A percentile compares a stretch with the other conserved stretches of the same genome.
Conservation (phyloP, 805 yeast species). For the Ogataea paradorogensis region DNA sequence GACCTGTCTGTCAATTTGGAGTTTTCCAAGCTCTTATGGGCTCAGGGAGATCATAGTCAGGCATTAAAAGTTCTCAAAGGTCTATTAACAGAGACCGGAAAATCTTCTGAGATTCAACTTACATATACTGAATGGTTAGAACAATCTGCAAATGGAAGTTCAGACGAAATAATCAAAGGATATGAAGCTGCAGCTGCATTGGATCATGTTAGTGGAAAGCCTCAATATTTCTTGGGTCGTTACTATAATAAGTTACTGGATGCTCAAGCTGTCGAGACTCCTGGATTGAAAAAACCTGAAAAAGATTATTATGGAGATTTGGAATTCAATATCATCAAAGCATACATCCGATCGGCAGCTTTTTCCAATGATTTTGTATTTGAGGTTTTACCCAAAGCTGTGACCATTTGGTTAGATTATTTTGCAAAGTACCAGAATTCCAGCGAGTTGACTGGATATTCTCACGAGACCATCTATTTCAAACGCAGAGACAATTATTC, state of each 20-base stretch:
- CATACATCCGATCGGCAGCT: slow-evolving; percentile 57
- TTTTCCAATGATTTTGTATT: slow-evolving; percentile 64
- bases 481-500: slow-evolving; percentile 39
- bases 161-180: slow-evolving; percentile 66
- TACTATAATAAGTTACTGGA: slow-evolving; percentile 78
- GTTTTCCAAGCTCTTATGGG: slow-evolving; percentile 82
- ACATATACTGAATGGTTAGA: slow-evolving; percentile 89
- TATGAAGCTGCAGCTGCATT: slow-evolving; percentile 57
- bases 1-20: slow-evolving; percentile 55
- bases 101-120: slow-evolving; percentile 48
- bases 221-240: slow-evolving; percentile 75
- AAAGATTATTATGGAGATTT: slow-evolving; percentile 45
- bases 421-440: slow-evolving; percentile 38
- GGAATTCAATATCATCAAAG: slow-evolving; percentile 52
- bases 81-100: slow-evolving; percentile 23
- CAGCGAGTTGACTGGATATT: slow-evolving; percentile 25
- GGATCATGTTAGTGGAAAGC: slow-evolving; percentile 60
- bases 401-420: slow-evolving; percentile 89
- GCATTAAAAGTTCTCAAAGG: slow-evolving; percentile 67
- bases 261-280: slow-evolving; percentile 41
- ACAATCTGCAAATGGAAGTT: slow-evolving; percentile 75
- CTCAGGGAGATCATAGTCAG: slow-evolving; percentile 79
- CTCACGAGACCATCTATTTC: slow-evolving; percentile 24
- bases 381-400: slow-evolving; percentile 86
- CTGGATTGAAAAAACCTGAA: slow-evolving; percentile 28